Base-by-base conservation (phyloP, 176 grass and related monocot genomes). In the Cenchrus americanus region DNA sequence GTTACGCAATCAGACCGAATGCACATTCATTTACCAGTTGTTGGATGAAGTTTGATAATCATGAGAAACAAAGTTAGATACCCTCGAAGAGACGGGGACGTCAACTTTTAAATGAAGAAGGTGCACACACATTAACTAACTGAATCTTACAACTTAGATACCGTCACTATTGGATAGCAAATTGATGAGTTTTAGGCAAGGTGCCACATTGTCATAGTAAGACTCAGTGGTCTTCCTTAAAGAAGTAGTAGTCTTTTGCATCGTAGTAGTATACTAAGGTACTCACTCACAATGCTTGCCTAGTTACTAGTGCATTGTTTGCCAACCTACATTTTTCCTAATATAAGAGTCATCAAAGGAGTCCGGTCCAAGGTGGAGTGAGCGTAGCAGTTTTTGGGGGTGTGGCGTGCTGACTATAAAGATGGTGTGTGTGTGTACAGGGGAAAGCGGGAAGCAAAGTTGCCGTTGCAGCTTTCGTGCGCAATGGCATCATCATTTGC, bases 391-490 rank as follows among this genome's bases (percentile, higher is more conserved):
- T 55, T 34, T 67, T 27, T 23, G 47, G 40, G 47, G 13, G 14
- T 11, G 62, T 51, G 71, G 71, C 62, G 71, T 66, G 71, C 78
- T 13, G 64, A 9, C 14, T 30, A 72, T 71, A 72, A 72, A 51
- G 71, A 34, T 10, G 71, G 23, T 37, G 34, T 19, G 71, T 19
- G 32, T 42, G n/a, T n/a, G n/a, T n/a, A n/a, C n/a, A n/a, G 32
- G 50, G 3, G 50, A 82, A 82, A 87, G 85, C 79, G 71, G 71
- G 50, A 76, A 87, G 71, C 79, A 76, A 86, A 82, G 85, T 49
- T 70, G 71, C 42, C 71, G 60, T 69, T 58, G 54, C 71, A 87
- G 71, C 79, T 70, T 87, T 87, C 11, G 41, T 13, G 70, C 7
- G 85, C 71, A 52, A 73, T 23, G 57, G 59, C 62, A 44, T 43